Conservation (phyloP, 2,329 filamentous ascomycete species). For the Graphilbum fragrans region DNA sequence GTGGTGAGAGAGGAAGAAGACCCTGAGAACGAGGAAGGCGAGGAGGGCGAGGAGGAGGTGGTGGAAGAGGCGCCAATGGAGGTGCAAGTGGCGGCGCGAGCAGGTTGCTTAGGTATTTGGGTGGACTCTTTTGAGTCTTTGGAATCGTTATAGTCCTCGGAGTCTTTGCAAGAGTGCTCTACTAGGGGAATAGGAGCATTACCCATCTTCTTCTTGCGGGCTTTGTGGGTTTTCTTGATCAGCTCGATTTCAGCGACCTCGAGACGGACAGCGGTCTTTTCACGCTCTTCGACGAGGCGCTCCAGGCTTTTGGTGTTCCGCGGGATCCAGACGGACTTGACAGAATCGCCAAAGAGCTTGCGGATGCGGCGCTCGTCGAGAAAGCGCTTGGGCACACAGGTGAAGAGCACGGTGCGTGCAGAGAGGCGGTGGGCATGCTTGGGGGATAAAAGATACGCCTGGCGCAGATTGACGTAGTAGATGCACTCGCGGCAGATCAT, state of each 20-base stretch:
- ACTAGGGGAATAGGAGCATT: not conserved
- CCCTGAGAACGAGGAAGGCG: not conserved
- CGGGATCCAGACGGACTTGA: constrained; percentile 75
- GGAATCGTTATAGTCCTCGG: too few relatives aligned
- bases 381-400: constrained; percentile 68
- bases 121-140: not conserved
- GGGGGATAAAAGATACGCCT: constrained; percentile 83
- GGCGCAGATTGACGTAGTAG: constrained; percentile 86
- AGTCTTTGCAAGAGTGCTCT: not conserved
- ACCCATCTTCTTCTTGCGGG: constrained; percentile 35
- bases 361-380: constrained; percentile 61
- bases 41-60: not conserved
- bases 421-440: constrained; percentile 76
- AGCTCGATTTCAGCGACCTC: constrained; percentile 75
- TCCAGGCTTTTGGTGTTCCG: constrained; percentile 64
- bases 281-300: constrained; percentile 63
- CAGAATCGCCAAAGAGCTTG: constrained; percentile 64
- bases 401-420: constrained; percentile 85
- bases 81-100: not conserved
- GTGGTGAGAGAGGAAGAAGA: not conserved
- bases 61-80: not conserved
- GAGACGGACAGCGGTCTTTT: constrained; percentile 63
- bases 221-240: constrained; percentile 59
- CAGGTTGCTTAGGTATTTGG: not conserved
- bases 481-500: constrained; percentile 82